Percentiles rank a stretch among this genome's conserved stretches.
Evolutionary conservation across 768 basidiomycete genomes (phyloP).

Genomic region (Leccinum incarnatum): DNA sequence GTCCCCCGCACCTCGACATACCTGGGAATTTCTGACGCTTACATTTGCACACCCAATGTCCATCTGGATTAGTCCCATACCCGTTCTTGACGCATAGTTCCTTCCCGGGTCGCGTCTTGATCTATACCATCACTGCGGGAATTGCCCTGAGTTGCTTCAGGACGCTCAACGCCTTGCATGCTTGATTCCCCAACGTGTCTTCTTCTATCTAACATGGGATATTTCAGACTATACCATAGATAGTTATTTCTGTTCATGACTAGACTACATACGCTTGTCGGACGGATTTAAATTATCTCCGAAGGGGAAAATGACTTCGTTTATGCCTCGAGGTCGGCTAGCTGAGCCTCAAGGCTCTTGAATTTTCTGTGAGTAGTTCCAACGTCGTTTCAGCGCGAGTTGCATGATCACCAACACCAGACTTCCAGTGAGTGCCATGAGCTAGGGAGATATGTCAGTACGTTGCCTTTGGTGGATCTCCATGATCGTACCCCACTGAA

Average conservation of each 20-base stretch:
- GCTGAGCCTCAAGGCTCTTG: background rate
- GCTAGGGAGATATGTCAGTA: conserved; percentile 3
- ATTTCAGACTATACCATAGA: background rate
- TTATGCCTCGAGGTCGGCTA: background rate
- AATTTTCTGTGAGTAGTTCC: background rate
- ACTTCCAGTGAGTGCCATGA: conserved; percentile 7
- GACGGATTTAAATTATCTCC: background rate
- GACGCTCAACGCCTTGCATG: conserved; percentile 57
- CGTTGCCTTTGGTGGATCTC: background rate
- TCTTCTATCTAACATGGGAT: background rate
- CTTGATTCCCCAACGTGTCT: conserved; percentile 8
- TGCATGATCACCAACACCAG: conserved; percentile 8
- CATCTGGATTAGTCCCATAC: conserved; percentile 60
- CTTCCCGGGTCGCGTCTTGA: conserved; percentile 47
- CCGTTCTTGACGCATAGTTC: conserved; percentile 72
- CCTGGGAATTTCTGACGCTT: conserved; percentile 1
- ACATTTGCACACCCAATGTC: background rate
- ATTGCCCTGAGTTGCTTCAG: conserved; percentile 58
- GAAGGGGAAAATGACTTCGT: background rate
- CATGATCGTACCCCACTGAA: conserved; percentile 42
- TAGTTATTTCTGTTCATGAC: background rate
- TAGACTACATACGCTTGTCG: background rate
- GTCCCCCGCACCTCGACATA: background rate
- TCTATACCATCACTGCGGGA: conserved; percentile 53
- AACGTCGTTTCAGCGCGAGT: conserved; percentile 4